phyloP scores from a whole-genome alignment of 176 grass and related monocot species.

The Rhynchospora breviuscula region DNA sequence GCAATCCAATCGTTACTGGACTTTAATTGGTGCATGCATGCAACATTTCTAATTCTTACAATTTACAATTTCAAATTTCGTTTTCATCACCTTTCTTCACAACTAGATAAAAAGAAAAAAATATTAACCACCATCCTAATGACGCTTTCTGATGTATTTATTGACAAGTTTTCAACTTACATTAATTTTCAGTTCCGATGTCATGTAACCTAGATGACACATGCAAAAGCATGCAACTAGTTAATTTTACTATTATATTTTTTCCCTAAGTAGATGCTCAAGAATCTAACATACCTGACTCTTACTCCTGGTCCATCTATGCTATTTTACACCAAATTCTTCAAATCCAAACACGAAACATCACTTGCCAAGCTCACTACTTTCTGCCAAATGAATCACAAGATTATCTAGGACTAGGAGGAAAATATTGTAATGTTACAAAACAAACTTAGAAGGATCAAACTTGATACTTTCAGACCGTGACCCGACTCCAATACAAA shows the following conservation, averaged over 20 bases:
- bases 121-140: not conserved
- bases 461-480: not conserved
- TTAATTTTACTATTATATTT: not conserved
- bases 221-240: slow-evolving; percentile 11
- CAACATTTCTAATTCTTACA: not conserved
- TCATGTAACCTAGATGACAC: slow-evolving; percentile 12
- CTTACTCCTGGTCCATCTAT: not conserved
- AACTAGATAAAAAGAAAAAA: not conserved
- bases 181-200: not conserved
- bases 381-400: not conserved
- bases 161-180: not conserved
- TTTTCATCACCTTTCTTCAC: not conserved
- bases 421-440: not conserved
- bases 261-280: not conserved
- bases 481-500: not conserved
- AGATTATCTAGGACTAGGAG: not conserved
- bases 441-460: not conserved
- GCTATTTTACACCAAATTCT: not conserved
- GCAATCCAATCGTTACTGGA: not conserved
- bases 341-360: not conserved
- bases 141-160: not conserved
- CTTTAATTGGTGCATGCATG: not conserved
- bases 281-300: not conserved
- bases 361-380: not conserved
- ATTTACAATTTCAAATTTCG: not conserved